These are phyloP conservation scores for Benincasa hispida DNA, from an alignment of 306 rosid species.

Conservation along the genomic window DNA sequence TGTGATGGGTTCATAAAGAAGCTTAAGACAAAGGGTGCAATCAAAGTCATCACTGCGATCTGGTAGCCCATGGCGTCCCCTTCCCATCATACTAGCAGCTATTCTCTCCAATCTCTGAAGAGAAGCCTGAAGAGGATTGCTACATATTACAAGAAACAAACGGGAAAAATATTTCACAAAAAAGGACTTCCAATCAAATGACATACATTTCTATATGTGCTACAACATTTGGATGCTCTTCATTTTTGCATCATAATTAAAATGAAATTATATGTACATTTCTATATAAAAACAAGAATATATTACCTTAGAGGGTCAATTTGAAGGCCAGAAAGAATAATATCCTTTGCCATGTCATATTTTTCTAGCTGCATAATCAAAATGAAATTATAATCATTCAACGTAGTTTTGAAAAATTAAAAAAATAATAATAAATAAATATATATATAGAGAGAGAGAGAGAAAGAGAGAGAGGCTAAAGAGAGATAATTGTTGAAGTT, in stretches of 20 bases:
- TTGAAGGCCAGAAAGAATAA: constrained; percentile 84
- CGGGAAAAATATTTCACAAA: constrained; percentile 5
- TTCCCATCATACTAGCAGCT: constrained; percentile 25
- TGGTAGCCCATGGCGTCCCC: constrained; percentile 33
- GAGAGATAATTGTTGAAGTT: background rate
- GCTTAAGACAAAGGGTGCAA: constrained; percentile 86
- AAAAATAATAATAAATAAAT: too few species aligned
- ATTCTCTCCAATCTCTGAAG: constrained; percentile 57
- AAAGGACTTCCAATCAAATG: constrained; percentile 10
- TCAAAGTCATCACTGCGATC: constrained; percentile 81
- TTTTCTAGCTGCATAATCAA: constrained; percentile 69
- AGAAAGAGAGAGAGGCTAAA: background rate
- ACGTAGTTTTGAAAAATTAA: background rate
- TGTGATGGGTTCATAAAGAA: constrained; percentile 77
- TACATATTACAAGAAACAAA: constrained; percentile 36
- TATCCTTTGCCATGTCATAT: constrained; percentile 71
- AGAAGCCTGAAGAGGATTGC: constrained; percentile 51
- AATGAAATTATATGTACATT: too few species aligned
- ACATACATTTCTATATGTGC: background rate
- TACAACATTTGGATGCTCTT: background rate
- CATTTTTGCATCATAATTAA: background rate
- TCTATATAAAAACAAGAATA: constrained; percentile 2
- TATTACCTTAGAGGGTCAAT: constrained; percentile 70
- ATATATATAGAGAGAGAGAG: too few species aligned
- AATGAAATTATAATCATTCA: background rate